Conservation (phyloP, 208 protist species). For the Crithidia sp. region DNA sequence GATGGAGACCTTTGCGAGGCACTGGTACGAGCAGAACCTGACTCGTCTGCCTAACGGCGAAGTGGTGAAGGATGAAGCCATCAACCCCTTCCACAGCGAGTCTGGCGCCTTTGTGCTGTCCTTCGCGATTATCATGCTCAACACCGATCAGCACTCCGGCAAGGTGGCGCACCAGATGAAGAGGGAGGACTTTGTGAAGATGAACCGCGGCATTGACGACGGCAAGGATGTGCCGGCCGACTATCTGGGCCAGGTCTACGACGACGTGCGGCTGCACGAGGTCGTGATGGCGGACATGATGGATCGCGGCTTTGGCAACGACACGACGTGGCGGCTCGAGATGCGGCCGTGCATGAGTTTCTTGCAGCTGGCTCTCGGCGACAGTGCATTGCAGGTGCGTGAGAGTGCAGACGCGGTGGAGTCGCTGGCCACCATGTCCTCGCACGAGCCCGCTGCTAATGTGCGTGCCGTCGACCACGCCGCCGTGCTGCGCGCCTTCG, state of each 20-base stretch:
- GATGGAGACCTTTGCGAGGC: constrained; percentile 89
- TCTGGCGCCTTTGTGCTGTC: constrained; percentile 94
- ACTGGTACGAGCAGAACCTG: constrained; percentile 77
- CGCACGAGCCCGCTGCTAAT: not conserved
- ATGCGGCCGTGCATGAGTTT: constrained; percentile 46
- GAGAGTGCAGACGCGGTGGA: constrained; percentile 13
- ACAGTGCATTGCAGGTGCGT: not conserved
- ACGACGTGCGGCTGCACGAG: constrained; percentile 91
- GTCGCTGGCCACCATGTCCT: constrained; percentile 16
- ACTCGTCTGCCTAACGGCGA: constrained; percentile 23
- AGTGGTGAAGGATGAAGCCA: constrained; percentile 32
- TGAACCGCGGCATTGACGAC: constrained; percentile 97
- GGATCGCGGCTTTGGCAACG: constrained; percentile 74
- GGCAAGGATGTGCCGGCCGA: constrained; percentile 86
- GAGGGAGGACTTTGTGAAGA: constrained; percentile 91
- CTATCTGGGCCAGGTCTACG: constrained; percentile 92
- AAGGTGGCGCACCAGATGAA: constrained; percentile 95
- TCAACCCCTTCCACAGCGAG: constrained; percentile 86
- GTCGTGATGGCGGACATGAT: constrained; percentile 94
- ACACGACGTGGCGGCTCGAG: constrained; percentile 83
- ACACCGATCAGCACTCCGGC: constrained; percentile 97
- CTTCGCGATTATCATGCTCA: constrained; percentile 99
- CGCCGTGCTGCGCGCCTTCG: constrained; percentile 22
- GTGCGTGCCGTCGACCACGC: not conserved
- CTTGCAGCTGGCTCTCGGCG: constrained; percentile 18